Conservation (phyloP, 169 alveolate genomes). For the Cystoisospora suis region DNA sequence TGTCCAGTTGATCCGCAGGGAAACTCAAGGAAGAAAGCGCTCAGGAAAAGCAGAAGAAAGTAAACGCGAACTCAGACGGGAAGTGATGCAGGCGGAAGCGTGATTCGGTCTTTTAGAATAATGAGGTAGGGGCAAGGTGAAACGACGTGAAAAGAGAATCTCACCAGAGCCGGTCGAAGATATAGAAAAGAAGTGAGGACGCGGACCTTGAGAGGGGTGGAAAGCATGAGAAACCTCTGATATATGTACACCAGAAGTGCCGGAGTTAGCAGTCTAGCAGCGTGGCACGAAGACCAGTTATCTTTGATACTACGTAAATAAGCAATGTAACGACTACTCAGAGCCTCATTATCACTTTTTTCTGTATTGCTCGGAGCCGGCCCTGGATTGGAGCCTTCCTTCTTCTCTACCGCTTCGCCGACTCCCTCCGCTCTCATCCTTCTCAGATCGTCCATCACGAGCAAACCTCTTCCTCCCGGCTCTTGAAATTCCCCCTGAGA, state of each 20-base stretch:
- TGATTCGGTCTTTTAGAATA: not conserved
- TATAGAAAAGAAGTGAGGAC: slow-evolving; percentile 80
- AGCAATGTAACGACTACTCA: slow-evolving; percentile 41
- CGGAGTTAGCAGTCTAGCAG: slow-evolving; percentile 76
- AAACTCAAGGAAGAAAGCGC: too few relatives aligned
- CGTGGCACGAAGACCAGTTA: slow-evolving; percentile 86
- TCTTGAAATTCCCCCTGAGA: too few relatives aligned
- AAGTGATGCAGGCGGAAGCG: not conserved
- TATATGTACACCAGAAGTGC: slow-evolving; percentile 77
- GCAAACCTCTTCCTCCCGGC: too few relatives aligned
- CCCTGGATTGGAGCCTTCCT: too few relatives aligned
- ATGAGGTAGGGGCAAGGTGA: not conserved
- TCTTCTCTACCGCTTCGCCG: too few relatives aligned
- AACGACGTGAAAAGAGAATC: not conserved
- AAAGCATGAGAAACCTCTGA: slow-evolving; percentile 79
- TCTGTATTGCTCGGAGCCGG: too few relatives aligned
- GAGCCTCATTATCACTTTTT: slow-evolving; percentile 34
- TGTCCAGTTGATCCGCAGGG: too few relatives aligned
- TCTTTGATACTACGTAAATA: slow-evolving; percentile 75
- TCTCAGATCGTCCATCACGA: too few relatives aligned
- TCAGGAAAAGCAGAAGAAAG: too few relatives aligned
- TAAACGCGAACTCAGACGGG: not conserved
- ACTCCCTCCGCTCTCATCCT: too few relatives aligned
- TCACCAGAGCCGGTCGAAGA: slow-evolving; percentile 76
- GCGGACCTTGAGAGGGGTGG: slow-evolving; percentile 84